Base-by-base conservation (phyloP, 768 basidiomycete species). In the Podaxis sp. region DNA sequence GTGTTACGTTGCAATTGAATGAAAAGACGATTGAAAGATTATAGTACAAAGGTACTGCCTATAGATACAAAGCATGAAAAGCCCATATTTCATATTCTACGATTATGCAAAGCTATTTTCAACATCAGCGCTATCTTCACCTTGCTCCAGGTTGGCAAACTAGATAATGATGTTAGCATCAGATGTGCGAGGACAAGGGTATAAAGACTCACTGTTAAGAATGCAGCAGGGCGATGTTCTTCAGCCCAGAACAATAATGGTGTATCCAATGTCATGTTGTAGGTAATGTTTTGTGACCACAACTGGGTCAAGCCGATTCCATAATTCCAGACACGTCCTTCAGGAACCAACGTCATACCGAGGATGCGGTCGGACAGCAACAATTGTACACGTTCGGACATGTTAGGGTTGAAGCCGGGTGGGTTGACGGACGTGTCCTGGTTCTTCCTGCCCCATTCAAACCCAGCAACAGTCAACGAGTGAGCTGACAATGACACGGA, bases 401-500 rank as follows among this genome's bases (percentile, higher is more conserved):
- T 98, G 67, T 92, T 93, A n/a, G 95, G 93, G 75, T 96, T 99
- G 81, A 96, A 99, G 46, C 96, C 95, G 79, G 88, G 79, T 64
- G 94, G 93, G 72, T 93, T 94, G 40, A 85, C 82, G 40, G 93
- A 90, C 48, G 86, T 92, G 70, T 96, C 95, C 68, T 82, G 78
- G 68, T 96, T 96, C 80, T 97, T 98, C 68, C 96, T 82, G 46
- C 96, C 96, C 96, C 96, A 99, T 71, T 99, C 97, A 72, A 99
- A 99, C 15, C 96, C 97, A 64, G 90, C 86, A 8, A 96, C 88
- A 4, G 90, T 89, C 55, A 99, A 78, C 36, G 88, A 92, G 79
- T 98, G 96, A 0, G 96, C 90, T 26, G 95, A 95, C 46, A 99
- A 78, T 22, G 96, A 98, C 30, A 99, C 95, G 3, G 96, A 98